Evolutionary conservation across 2,329 filamentous ascomycete genomes (phyloP).

Genomic region (Macrophomina pseudophaseolina): DNA sequence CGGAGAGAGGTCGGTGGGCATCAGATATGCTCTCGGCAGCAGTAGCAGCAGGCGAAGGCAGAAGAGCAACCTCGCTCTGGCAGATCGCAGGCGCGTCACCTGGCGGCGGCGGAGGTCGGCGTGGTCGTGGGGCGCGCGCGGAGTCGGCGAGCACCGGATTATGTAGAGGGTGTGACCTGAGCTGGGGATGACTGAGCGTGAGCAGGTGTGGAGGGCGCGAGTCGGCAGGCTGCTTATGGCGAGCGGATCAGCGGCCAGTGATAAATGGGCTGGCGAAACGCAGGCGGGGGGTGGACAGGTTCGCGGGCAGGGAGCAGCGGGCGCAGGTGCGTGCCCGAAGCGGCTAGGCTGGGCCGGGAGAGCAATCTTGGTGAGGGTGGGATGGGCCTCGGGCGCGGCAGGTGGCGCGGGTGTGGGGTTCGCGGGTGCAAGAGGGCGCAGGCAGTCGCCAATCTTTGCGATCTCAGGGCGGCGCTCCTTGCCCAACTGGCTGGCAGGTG

Average conservation of each 20-base stretch:
- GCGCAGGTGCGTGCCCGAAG: background rate
- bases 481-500: constrained; percentile 15
- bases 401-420: constrained; percentile 23
- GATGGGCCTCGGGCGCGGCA: constrained; percentile 4
- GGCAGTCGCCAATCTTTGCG: constrained; percentile 24
- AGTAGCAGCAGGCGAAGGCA: background rate
- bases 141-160: constrained; percentile 14
- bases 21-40: background rate
- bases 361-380: constrained; percentile 18
- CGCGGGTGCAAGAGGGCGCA: constrained; percentile 18
- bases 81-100: constrained; percentile 11
- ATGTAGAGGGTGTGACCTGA: constrained; percentile 4
- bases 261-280: constrained; percentile 25
- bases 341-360: constrained; percentile 23
- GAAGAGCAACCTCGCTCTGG: background rate
- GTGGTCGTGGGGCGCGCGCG: background rate
- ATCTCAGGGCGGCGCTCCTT: constrained; percentile 15
- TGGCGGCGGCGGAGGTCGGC: constrained; percentile 1
- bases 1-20: background rate
- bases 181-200: constrained; percentile 24
- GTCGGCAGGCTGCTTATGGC: constrained; percentile 25
- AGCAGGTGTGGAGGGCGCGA: constrained; percentile 19
- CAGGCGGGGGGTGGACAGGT: constrained; percentile 15
- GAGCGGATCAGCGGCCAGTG: constrained; percentile 26
- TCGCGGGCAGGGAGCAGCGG: constrained; percentile 21